Evolutionary conservation across 495 filamentous ascomycete genomes (phyloP), one percentile per base, ranked within the genome.

Genomic region (Cercophora sp.): DNA sequence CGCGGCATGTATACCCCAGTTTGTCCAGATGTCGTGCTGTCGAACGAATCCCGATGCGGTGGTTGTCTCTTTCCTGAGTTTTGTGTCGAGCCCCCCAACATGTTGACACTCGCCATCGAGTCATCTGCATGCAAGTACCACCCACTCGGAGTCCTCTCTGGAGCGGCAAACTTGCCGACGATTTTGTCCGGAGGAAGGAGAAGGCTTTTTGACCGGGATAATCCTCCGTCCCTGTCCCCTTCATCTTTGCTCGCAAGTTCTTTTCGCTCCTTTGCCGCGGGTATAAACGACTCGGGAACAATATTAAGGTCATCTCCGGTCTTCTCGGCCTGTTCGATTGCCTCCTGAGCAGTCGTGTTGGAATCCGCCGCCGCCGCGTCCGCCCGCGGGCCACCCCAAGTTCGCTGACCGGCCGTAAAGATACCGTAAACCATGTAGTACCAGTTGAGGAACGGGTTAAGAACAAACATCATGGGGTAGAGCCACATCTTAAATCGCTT

Each of bases 361-460:
- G 77, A 69, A 65, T 94, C 89, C 1, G 93, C 93, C 48, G 84
- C 74, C 31, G 89, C 90, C 24, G 93, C 92, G 69, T 98, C 93
- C 0, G 91, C 91, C 56, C 93, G 81, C 18, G 93, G 93, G 4
- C 93, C 93, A 57, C 93, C 93, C 93, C 93, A 98, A 4, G 93
- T 98, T 29, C 93, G 79, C 65, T 96, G 90, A 18, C 92, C 91
- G 18, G 93, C 91, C 4, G 93, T 98, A 66, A 95, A 96, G 25
- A 84, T 84, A 35, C 82, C 82, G 63, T 85, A 85, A 8, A 96
- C 86, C 87, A 96, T 96, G 72, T 97, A 98, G 31, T 89, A 77
- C 93, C 93, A 98, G 69, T 98, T 97, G 78, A 97, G 92, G 65
- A 96, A 95, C 0, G 93, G 93, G 62, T 96, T 96, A 52, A 96